Evolutionary conservation across 1,284 basidiomycete genomes (phyloP), one percentile per base, ranked within the genome.

Genomic region (Filobasidium uniguttulatum): DNA sequence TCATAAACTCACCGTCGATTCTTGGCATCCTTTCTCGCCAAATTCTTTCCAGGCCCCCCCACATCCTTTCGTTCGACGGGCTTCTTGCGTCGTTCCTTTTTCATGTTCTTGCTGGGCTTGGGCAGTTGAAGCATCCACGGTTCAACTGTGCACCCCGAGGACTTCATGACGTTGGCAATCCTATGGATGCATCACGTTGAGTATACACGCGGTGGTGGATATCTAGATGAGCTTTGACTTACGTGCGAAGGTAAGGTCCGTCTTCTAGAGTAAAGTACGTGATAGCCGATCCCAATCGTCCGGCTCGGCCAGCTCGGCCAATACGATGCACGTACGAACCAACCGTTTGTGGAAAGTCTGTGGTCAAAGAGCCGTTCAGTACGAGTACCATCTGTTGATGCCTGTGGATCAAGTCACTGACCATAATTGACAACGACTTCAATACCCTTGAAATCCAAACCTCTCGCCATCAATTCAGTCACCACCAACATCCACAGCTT

Each of bases 181-280:
- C 87, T 89, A 56, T n/a, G 12, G 35, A 38, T 35, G 8, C 22
- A 5, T 14, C 20, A 3, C 8, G 23, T n/a, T 17, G 43, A 17
- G 17, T 14, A 19, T 35, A 3, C 5, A 28, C 23, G 14, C 25
- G 29, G 17, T 22, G 25, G 9, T n/a, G 36, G 44, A n/a, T 6
- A 10, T 19, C 20, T n/a, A n/a, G n/a, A n/a, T n/a, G n/a, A n/a
- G n/a, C n/a, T 36, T 43, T 5, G 12, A 73, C 81, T 58, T 66
- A 89, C 82, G 85, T 81, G 71, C 93, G 91, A 37, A 97, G 74
- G 69, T 84, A 87, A 1, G 85, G 83, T 0, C 81, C 85, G 66
- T 98, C 93, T 53, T 91, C 86, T 59, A 89, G 79, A 3, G 88
- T 94, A 71, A 96, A 97, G 69, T 89, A 97, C 1, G 93, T 98